Evolutionary conservation across 2,329 filamentous ascomycete genomes (phyloP).

Genomic region (Chaetoscypha palmicola): DNA sequence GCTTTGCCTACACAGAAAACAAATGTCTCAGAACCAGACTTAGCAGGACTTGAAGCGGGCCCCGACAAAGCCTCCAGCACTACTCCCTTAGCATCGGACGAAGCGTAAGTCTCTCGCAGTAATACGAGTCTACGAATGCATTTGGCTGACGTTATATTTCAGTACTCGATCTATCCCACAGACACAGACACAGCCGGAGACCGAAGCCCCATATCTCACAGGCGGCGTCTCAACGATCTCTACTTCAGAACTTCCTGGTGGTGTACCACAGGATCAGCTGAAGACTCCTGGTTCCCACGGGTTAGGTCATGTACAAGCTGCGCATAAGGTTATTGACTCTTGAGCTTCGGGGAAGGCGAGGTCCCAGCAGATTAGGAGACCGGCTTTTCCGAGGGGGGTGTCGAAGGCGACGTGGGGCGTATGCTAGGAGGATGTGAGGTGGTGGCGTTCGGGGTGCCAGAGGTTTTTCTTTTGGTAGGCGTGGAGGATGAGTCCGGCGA

Average conservation of each 20-base stretch:
- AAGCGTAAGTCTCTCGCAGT: slow-evolving; percentile 14
- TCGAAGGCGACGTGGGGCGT: slow-evolving; percentile 49
- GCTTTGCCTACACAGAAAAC: slow-evolving; percentile 22
- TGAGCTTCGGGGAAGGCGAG: slow-evolving; percentile 68
- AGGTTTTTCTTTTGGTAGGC: slow-evolving; percentile 72
- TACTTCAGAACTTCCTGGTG: slow-evolving; percentile 37
- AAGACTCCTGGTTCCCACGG: slow-evolving; percentile 19
- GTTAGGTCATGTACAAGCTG: slow-evolving; percentile 21
- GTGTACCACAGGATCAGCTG: slow-evolving; percentile 33
- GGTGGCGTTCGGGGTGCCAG: slow-evolving; percentile 62
- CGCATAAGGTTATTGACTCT: slow-evolving; percentile 19
- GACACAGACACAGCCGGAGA: too few species aligned
- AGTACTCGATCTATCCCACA: neutral
- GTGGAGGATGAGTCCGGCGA: too few species aligned
- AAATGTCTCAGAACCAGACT: too few species aligned
- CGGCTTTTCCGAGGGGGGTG: slow-evolving; percentile 60
- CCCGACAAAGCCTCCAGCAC: slow-evolving; percentile 28
- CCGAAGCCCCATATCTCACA: neutral
- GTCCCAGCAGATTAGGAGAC: slow-evolving; percentile 72
- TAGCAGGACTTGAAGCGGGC: too few species aligned
- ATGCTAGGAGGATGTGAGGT: slow-evolving; percentile 48
- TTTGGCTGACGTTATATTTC: slow-evolving; percentile 4
- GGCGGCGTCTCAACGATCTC: slow-evolving; percentile 30
- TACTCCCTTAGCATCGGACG: slow-evolving; percentile 16
- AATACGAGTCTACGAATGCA: too few species aligned